Conservation (phyloP, 2,329 filamentous ascomycete genomes). For the Raffaelea ambrosiae region DNA sequence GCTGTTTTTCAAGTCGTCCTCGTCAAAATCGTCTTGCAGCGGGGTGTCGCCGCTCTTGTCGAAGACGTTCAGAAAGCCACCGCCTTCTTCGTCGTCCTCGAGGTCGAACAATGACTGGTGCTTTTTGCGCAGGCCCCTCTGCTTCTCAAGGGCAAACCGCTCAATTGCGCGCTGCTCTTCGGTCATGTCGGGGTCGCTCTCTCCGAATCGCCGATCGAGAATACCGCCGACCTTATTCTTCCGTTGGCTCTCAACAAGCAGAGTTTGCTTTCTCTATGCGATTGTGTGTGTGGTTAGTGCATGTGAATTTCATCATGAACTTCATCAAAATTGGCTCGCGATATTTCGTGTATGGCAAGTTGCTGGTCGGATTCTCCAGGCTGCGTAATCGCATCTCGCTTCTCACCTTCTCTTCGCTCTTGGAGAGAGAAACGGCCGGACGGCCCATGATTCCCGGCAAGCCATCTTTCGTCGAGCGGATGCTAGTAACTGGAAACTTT, state of each 20-base stretch:
- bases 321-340: too few species aligned
- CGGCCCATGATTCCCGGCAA: slow-evolving; percentile 58
- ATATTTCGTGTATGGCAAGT: too few species aligned
- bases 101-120: slow-evolving; percentile 72
- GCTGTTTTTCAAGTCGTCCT: slow-evolving; percentile 61
- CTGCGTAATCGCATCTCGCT: too few species aligned
- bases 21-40: slow-evolving; percentile 67
- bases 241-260: slow-evolving; percentile 82
- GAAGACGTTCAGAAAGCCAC: slow-evolving; percentile 51
- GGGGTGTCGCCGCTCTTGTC: slow-evolving; percentile 23
- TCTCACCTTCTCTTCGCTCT: slow-evolving; percentile 82
- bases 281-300: background rate
- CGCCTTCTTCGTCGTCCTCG: slow-evolving; percentile 69
- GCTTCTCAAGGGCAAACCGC: slow-evolving; percentile 82
- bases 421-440: slow-evolving; percentile 75
- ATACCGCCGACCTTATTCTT: slow-evolving; percentile 90
- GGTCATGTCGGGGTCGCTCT: slow-evolving; percentile 89
- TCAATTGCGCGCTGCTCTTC: slow-evolving; percentile 88
- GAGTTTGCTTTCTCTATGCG: slow-evolving; percentile 36
- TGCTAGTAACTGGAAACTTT: slow-evolving; percentile 79
- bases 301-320: too few species aligned
- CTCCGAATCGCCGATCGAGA: slow-evolving; percentile 87
- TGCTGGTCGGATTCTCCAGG: too few species aligned
- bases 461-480: slow-evolving; percentile 43
- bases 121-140: slow-evolving; percentile 62